Base-by-base conservation (phyloP, 352 stramenopile genomes). In the Phytophthora brassicae region DNA sequence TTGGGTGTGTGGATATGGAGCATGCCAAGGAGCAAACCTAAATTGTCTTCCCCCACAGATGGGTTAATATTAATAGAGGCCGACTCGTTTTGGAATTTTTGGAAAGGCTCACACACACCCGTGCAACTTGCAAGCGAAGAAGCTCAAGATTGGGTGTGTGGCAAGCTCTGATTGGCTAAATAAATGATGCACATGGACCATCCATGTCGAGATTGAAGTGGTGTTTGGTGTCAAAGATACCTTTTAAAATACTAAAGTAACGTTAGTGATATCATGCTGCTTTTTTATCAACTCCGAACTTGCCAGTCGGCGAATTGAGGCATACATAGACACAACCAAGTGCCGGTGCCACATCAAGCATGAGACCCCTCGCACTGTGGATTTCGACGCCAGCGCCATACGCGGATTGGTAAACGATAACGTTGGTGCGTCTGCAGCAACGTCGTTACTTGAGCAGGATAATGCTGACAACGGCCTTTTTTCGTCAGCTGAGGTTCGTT, bases 131-230 rank as follows among this genome's bases (percentile, higher is more conserved):
- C 41, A 66, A 65, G 57, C 57, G 56, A 63, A 41, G 26, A 19
- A 59, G 19, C 43, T 13, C 4, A 19, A 24, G 43, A 48, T 43
- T 3, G 53, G 14, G 59, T 56, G 35, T 33, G 59, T 62, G 59
- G 51, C 59, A 67, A 35, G 19, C 19, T 56, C 52, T 67, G 59
- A 67, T 67, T 67, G 59, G 59, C 51, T 66, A 36, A 3, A 29
- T 17, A 16, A 39, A 17, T 39, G 23, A 19, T 6, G 46, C 43
- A 43, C 51, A 66, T 61, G 35, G 50, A 66, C 50, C 24, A 57
- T 56, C 47, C 56, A 17, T 20, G 33, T 36, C 33, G 11, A 57
- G 28, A 47, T 67, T 67, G 60, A 67, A 67, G 59, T 67, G 51
- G n/a, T n/a, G n/a, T n/a, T n/a, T n/a, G n/a, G n/a, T n/a, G n/a